A percentile compares a stretch with the other conserved stretches of the same genome.
Conservation (phyloP, 495 filamentous ascomycete genomes). For the Penicillium goetzii region DNA sequence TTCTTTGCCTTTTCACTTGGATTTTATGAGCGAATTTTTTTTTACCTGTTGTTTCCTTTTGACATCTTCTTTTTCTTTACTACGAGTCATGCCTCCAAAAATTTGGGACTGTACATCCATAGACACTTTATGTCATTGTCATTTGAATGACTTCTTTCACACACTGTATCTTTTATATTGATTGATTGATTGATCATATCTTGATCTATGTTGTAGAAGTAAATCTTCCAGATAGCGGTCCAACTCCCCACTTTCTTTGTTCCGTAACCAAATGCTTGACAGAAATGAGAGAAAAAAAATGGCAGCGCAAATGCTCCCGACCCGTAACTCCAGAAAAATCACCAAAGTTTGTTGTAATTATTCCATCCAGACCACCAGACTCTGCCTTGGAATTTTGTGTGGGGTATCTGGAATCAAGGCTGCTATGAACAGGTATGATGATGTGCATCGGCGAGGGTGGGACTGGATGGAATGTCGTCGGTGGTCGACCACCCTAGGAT, state of each 20-base stretch:
- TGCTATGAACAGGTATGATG: conserved; percentile 14
- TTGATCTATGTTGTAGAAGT: neutral
- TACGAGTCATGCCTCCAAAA: conserved; percentile 31
- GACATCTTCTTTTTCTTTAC: conserved; percentile 15
- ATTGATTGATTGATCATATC: neutral
- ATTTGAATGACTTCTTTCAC: conserved; percentile 21
- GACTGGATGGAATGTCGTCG: conserved; percentile 1
- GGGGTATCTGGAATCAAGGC: conserved; percentile 22
- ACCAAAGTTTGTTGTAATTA: conserved; percentile 14
- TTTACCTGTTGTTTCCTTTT: conserved; percentile 5
- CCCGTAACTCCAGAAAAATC: conserved; percentile 30
- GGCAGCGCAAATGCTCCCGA: conserved; percentile 32
- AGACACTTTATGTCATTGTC: conserved; percentile 23
- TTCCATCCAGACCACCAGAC: conserved; percentile 6
- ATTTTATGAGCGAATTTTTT: conserved; percentile 34
- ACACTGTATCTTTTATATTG: neutral
- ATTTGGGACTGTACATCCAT: conserved; percentile 29
- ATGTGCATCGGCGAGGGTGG: conserved; percentile 1
- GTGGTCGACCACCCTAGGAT: conserved; percentile 22
- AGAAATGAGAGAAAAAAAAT: conserved; percentile 14
- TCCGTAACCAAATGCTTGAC: conserved; percentile 21
- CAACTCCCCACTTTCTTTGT: conserved; percentile 17
- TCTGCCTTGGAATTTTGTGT: conserved; percentile 8
- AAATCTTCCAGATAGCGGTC: conserved; percentile 14
- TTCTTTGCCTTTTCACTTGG: conserved; percentile 18